Evolutionary conservation across 208 protist genomes (phyloP).

Genomic region (Leishmania tarentolae): DNA sequence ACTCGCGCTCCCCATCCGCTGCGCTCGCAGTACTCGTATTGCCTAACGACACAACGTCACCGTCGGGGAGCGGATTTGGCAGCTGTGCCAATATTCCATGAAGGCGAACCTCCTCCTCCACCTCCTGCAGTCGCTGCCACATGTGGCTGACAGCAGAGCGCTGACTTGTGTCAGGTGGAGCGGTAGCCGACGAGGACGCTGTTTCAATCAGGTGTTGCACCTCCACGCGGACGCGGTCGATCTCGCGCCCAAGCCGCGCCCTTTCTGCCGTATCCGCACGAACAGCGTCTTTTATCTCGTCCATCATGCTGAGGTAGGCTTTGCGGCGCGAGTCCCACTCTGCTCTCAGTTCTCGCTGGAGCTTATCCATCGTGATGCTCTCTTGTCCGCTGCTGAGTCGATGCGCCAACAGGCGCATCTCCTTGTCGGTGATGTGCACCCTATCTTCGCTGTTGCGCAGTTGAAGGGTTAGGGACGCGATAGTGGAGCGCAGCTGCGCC

Average conservation of each 20-base stretch:
- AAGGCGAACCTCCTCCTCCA: slow-evolving; percentile 44
- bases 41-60: not conserved
- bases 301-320: slow-evolving; percentile 16
- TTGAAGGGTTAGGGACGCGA: slow-evolving; percentile 34
- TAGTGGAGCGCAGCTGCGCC: slow-evolving; percentile 25
- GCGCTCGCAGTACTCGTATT: not conserved
- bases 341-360: slow-evolving; percentile 2
- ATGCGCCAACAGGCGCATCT: slow-evolving; percentile 33
- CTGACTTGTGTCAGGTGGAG: slow-evolving; percentile 19
- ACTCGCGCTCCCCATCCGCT: not conserved
- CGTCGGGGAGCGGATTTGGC: slow-evolving; percentile 13
- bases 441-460: slow-evolving; percentile 39
- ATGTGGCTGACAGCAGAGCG: slow-evolving; percentile 41
- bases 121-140: slow-evolving; percentile 52
- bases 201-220: slow-evolving; percentile 44
- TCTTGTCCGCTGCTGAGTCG: not conserved
- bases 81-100: slow-evolving; percentile 24
- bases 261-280: slow-evolving; percentile 20
- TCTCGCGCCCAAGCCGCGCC: slow-evolving; percentile 32
- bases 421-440: slow-evolving; percentile 37
- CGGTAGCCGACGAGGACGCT: slow-evolving; percentile 2
- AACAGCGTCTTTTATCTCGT: slow-evolving; percentile 21
- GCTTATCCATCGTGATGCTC: not conserved
- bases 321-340: slow-evolving; percentile 27
- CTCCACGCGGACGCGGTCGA: slow-evolving; percentile 65